These are phyloP conservation scores for Arabidopsis suecica DNA, from an alignment of 345 rosid species.

Conservation along the genomic window DNA sequence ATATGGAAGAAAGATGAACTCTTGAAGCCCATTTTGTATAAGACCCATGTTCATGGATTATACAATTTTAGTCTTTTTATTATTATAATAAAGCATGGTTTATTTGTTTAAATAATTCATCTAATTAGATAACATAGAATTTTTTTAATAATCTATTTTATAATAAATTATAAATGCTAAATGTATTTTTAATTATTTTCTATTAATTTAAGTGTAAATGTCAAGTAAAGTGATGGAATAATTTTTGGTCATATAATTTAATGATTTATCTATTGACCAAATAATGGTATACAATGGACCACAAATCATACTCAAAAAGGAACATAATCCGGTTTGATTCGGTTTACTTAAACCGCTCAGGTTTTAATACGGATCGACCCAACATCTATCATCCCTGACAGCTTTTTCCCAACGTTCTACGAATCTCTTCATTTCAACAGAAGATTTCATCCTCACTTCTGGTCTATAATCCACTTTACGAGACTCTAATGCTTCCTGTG, in stretches of 20 bases:
- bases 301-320: slow-evolving; percentile 19
- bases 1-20: neutral
- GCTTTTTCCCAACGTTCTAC: slow-evolving; percentile 75
- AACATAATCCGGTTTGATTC: slow-evolving; percentile 20
- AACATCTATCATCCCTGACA: slow-evolving; percentile 65
- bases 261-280: too few relatives aligned
- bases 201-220: too few relatives aligned
- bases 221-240: too few relatives aligned
- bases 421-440: slow-evolving; percentile 71
- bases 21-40: neutral
- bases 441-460: slow-evolving; percentile 78
- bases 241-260: too few relatives aligned
- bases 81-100: too few relatives aligned
- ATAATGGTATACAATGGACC: slow-evolving; percentile 16
- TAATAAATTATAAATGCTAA: too few relatives aligned
- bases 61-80: too few relatives aligned
- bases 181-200: too few relatives aligned
- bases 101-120: too few relatives aligned
- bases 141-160: too few relatives aligned
- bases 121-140: too few relatives aligned
- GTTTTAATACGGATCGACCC: slow-evolving; percentile 76
- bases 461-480: slow-evolving; percentile 62
- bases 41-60: too few relatives aligned
- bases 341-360: slow-evolving; percentile 16
- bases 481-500: slow-evolving; percentile 55